Evolutionary conservation across 2,329 filamentous ascomycete genomes (phyloP), one percentile per base, ranked within the genome.

Genomic region (Camptophora hylomeconis): DNA sequence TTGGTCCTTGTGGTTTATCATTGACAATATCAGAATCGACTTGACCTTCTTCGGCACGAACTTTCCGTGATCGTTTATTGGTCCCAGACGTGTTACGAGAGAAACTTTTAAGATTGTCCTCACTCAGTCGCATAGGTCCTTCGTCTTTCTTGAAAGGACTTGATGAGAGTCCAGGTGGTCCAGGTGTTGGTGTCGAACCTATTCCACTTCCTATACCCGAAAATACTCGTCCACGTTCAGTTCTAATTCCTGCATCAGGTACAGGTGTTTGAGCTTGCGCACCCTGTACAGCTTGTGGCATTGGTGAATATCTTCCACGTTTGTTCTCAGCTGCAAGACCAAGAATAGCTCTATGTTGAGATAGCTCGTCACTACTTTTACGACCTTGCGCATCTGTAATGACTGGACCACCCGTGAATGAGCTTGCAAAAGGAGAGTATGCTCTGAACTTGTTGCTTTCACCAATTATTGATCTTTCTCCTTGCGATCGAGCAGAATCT

Each of bases 181-280:
- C 33, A 9, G 41, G 35, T 9, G 59, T 56, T 18, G 61, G 56
- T 16, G 58, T 56, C 38, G 63, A 65, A 17, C 71, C 70, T 11
- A 76, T 62, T 19, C 75, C 75, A 50, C 72, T 75, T 10, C 75
- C 86, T 41, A 95, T 83, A n/a, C 87, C 87, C 11, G 82, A 83
- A 56, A 93, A 94, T 67, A 94, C 92, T 38, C 83, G 76, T 16
- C 86, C 86, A 50, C 94, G 86, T 51, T 94, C 87, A 49, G 76
- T 92, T 63, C 94, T 93, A 48, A 94, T 92, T 23, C 80, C 80
- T 7, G 83, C 80, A 51, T 93, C 84, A 5, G 83, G 81, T 3
- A 80, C 81, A 30, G 80, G 69, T 20, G 80, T 70, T 44, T 84
- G 80, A 10, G 77, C 73, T 51, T 93, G 86, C 1, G 81, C 86